These are phyloP conservation scores for Chaetomium cochliodes DNA, from an alignment of 495 filamentous ascomycete genomes.

Conservation along the genomic window DNA sequence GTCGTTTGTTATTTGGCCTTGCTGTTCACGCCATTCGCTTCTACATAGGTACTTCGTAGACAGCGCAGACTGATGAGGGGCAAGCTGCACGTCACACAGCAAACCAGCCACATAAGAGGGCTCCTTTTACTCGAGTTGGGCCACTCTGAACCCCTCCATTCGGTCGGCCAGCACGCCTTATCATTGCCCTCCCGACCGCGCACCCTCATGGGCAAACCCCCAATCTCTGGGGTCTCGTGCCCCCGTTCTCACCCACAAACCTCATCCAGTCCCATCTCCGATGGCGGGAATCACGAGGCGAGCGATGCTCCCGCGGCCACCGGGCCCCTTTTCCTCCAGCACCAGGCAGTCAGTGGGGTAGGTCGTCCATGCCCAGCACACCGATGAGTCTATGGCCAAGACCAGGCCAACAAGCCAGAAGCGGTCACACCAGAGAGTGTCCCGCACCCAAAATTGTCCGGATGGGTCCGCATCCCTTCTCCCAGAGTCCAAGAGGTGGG, in stretches of 20 bases:
- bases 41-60: background rate
- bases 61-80: conserved; percentile 16
- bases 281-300: conserved; percentile 17
- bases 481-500: no score
- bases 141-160: conserved; percentile 28
- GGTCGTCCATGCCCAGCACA: conserved; percentile 6
- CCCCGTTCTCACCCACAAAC: background rate
- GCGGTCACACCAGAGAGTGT: background rate
- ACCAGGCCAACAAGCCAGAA: background rate
- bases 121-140: conserved; percentile 12
- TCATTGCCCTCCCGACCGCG: conserved; percentile 1
- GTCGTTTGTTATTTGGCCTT: background rate
- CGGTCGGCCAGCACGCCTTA: conserved; percentile 14
- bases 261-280: background rate
- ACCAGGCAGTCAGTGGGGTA: background rate
- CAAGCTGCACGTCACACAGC: conserved; percentile 18
- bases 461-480: conserved; percentile 2
- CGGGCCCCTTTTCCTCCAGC: background rate
- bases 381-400: no score
- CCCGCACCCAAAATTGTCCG: conserved; percentile 9
- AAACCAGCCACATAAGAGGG: background rate
- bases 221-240: conserved; percentile 13
- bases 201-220: conserved; percentile 10
- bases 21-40: background rate
- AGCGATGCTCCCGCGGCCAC: conserved; percentile 6